A percentile compares a stretch with the other conserved stretches of the same genome.
Conservation (phyloP, 345 rosid species). For the Kandelia obovata region DNA sequence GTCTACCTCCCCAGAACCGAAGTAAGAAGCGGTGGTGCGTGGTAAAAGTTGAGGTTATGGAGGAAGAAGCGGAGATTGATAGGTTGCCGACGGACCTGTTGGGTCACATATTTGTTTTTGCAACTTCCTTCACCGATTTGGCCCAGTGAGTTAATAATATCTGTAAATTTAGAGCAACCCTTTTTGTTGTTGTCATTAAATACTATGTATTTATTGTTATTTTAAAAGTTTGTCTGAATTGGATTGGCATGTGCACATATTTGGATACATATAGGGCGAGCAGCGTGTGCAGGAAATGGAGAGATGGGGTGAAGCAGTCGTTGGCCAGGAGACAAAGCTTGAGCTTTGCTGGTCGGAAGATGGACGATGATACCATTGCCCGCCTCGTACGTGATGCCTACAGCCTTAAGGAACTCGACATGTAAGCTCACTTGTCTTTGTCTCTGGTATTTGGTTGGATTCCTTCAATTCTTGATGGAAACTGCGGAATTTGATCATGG, state of each 20-base stretch:
- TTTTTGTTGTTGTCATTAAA: background rate
- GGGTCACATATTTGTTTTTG: constrained; percentile 57
- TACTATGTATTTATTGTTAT: background rate
- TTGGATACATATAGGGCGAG: constrained; percentile 48
- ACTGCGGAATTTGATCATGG: no score
- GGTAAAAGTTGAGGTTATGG: constrained; percentile 16
- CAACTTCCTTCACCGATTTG: constrained; percentile 77
- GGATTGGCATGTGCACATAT: background rate
- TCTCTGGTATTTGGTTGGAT: background rate
- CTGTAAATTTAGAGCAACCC: background rate
- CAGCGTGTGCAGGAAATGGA: constrained; percentile 86
- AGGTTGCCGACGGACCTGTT: constrained; percentile 67
- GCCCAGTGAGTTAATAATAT: constrained; percentile 51
- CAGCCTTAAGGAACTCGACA: constrained; percentile 83
- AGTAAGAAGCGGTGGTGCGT: background rate
- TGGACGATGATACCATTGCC: constrained; percentile 76
- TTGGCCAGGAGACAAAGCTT: constrained; percentile 57
- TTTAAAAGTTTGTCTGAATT: background rate
- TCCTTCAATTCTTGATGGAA: background rate
- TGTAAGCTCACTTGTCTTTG: constrained; percentile 35
- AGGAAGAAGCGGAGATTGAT: constrained; percentile 65
- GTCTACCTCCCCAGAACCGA: background rate
- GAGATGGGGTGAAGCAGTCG: constrained; percentile 74
- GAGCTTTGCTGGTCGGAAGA: constrained; percentile 79
- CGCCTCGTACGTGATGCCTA: constrained; percentile 69